Percentiles rank a stretch among this genome's conserved stretches.
phyloP scores from a whole-genome alignment of 106 monocot species.

The Amphibolis antarctica region DNA sequence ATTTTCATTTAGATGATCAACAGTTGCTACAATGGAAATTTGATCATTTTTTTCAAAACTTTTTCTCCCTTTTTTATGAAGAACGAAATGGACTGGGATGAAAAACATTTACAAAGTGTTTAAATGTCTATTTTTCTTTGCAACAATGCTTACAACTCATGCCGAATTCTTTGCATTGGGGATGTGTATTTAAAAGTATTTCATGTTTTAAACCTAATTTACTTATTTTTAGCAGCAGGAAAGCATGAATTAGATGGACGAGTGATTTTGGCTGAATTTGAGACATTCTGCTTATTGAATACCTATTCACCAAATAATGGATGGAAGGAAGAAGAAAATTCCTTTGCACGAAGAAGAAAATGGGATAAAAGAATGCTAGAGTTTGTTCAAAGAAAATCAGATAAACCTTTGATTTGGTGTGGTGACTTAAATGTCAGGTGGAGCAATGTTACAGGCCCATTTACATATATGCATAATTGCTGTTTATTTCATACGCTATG shows the following conservation, averaged over 20 bases:
- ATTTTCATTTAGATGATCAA: too few relatives aligned
- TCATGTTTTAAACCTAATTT: neutral
- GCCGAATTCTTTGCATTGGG: too few relatives aligned
- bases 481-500: too few relatives aligned
- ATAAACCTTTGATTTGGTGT: slow-evolving; percentile 93
- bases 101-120: too few relatives aligned
- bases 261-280: slow-evolving; percentile 97
- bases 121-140: too few relatives aligned
- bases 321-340: slow-evolving; percentile 96
- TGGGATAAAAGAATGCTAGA: slow-evolving; percentile 97
- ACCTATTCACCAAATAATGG: slow-evolving; percentile 95
- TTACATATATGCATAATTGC: neutral
- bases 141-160: too few relatives aligned
- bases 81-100: too few relatives aligned
- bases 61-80: too few relatives aligned
- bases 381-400: slow-evolving; percentile 48
- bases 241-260: slow-evolving; percentile 95
- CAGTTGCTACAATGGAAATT: too few relatives aligned
- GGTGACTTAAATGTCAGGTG: slow-evolving; percentile 98
- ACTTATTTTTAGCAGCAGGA: slow-evolving; percentile 37
- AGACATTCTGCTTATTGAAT: slow-evolving; percentile 65
- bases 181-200: neutral
- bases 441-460: too few relatives aligned
- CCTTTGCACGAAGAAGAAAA: slow-evolving; percentile 84
- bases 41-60: too few relatives aligned